Base-by-base conservation (phyloP, 352 stramenopile genomes). In the Globisporangium iwayamae region DNA sequence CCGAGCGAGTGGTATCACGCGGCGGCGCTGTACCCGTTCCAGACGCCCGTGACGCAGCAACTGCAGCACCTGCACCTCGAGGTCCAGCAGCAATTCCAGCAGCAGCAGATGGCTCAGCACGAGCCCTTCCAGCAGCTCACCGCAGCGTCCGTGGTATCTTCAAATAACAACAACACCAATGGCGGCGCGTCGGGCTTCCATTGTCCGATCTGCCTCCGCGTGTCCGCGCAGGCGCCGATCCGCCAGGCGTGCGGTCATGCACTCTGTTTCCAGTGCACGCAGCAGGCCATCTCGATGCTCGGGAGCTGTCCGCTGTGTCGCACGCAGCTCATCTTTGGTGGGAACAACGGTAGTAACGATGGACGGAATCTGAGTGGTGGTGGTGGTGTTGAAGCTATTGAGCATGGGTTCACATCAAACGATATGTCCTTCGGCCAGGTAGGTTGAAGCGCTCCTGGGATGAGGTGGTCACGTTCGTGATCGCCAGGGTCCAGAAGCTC, bases 211-310 rank as follows among this genome's bases (percentile, higher is more conserved):
- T 87, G 76, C 45, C 70, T 87, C 20, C 72, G 67, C 8, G 51
- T 58, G 25, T 30, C 69, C 20, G 74, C 66, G 39, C 74, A 81
- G 65, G 62, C 73, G 20, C 72, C 78, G 16, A 63, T 79, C 46
- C 78, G 67, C 4, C 78, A 87, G 56, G 65, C 76, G n/a, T 87
- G 78, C 48, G 78, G 78, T 14, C 78, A 87, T 54, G 74, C 78
- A 9, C 68, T 87, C 36, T 87, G 78, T 41, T 60, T 75, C 45
- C 68, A 75, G 7, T 87, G 78, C 66, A 75, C 79, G 56, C 78
- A 83, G 46, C 78, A 87, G 30, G 78, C 69, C 10, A 60, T 81
- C 28, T 70, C 69, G 6, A 70, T 69, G 14, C 41, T 83, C 13
- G 70, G 74, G 10, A 61, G 69, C 47, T 87, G 78, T 47, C 70